These are phyloP conservation scores for Boletus patriciae DNA, from an alignment of 768 basidiomycete species.

Conservation along the genomic window DNA sequence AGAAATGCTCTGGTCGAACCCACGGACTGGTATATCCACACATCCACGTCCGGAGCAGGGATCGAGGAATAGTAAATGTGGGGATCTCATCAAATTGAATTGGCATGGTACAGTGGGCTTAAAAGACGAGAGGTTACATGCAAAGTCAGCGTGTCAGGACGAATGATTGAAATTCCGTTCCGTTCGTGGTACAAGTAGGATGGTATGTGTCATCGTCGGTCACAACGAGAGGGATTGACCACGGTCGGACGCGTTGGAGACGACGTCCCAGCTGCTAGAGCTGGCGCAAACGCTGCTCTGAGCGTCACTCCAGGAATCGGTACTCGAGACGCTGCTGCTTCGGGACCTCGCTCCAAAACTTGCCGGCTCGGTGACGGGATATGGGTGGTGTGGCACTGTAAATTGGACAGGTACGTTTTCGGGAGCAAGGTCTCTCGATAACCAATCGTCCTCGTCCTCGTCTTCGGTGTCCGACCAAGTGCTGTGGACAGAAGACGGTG, in stretches of 20 bases:
- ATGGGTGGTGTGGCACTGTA: neutral
- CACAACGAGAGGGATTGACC: neutral
- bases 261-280: slow-evolving; percentile 27
- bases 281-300: slow-evolving; percentile 14
- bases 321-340: slow-evolving; percentile 15
- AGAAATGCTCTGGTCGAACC: too few species aligned
- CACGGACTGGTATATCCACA: too few species aligned
- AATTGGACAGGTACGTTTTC: neutral
- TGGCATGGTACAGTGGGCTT: neutral
- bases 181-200: neutral
- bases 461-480: slow-evolving; percentile 14
- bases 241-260: slow-evolving; percentile 17
- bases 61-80: too few species aligned
- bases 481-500: slow-evolving; percentile 5
- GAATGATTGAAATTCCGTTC: neutral
- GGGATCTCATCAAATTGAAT: neutral
- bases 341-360: slow-evolving; percentile 2
- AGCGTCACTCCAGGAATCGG: slow-evolving; percentile 32
- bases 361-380: neutral
- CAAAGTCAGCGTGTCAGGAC: neutral
- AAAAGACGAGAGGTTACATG: slow-evolving; percentile 2
- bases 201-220: neutral
- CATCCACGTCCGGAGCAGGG: too few species aligned
- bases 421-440: neutral
- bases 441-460: slow-evolving; percentile 4